phyloP scores from a whole-genome alignment of 257 asterid species.

The Mitragyna speciosa region DNA sequence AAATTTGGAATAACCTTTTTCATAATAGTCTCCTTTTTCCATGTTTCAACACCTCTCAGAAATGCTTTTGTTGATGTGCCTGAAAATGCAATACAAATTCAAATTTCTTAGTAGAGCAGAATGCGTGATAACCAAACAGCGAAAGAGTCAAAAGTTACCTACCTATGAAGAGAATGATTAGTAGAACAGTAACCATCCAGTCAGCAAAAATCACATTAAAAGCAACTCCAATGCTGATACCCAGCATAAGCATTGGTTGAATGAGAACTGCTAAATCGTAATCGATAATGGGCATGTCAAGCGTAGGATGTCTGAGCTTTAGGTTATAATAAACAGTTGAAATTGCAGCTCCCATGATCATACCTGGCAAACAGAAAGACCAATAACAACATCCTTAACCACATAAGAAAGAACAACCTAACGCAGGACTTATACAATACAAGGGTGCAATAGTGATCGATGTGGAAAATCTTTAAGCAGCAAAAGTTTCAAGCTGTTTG shows the following conservation, averaged over 20 bases:
- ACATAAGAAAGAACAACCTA: background rate
- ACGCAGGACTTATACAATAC: background rate
- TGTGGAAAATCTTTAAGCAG: background rate
- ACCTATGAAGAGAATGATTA: slow-evolving; percentile 85
- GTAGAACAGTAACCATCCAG: slow-evolving; percentile 98
- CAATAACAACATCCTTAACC: background rate
- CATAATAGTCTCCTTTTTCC: slow-evolving; percentile 86
- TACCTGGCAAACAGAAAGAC: slow-evolving; percentile 51
- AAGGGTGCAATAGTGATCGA: background rate
- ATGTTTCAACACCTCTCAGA: slow-evolving; percentile 84
- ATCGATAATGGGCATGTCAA: slow-evolving; percentile 91
- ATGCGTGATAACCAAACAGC: background rate
- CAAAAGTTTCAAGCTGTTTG: background rate
- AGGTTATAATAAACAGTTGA: slow-evolving; percentile 95
- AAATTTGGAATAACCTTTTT: slow-evolving; percentile 50
- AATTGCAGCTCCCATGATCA: slow-evolving; percentile 96
- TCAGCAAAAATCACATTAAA: slow-evolving; percentile 92
- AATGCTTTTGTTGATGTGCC: slow-evolving; percentile 90
- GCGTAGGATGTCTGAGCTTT: slow-evolving; percentile 84
- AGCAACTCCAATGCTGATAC: slow-evolving; percentile 92
- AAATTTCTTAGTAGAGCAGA: slow-evolving; percentile 12
- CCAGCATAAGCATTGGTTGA: slow-evolving; percentile 98
- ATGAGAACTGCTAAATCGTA: slow-evolving; percentile 94
- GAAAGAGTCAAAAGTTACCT: slow-evolving; percentile 19
- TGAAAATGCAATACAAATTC: slow-evolving; percentile 35